A percentile compares a stretch with the other conserved stretches of the same genome.
Conservation (phyloP, 768 basidiomycete genomes). For the Grammothele lineata region DNA sequence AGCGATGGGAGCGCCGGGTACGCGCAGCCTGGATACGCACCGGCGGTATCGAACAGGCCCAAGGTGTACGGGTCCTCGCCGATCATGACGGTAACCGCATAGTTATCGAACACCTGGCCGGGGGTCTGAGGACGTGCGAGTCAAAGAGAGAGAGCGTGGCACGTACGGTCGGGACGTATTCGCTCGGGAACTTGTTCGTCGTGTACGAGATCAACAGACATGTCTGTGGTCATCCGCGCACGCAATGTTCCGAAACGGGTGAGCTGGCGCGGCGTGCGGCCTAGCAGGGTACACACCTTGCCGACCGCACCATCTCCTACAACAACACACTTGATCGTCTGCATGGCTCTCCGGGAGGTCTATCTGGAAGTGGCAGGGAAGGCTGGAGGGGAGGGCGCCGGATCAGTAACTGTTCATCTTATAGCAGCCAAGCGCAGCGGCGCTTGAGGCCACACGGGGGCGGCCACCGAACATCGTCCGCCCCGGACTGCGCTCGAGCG, state of each 20-base stretch:
- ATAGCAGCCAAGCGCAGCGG: not conserved
- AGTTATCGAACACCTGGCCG: slow-evolving; percentile 88
- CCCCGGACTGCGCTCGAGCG: not conserved
- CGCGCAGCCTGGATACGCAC: slow-evolving; percentile 41
- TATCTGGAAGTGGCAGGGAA: slow-evolving; percentile 13
- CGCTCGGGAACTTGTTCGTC: slow-evolving; percentile 97
- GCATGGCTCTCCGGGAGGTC: slow-evolving; percentile 49
- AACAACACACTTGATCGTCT: slow-evolving; percentile 97
- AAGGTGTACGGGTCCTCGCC: slow-evolving; percentile 99
- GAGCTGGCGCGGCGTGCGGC: not conserved
- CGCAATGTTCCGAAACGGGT: slow-evolving; percentile 1
- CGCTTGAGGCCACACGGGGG: no score
- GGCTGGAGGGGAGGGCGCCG: slow-evolving; percentile 1
- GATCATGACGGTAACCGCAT: slow-evolving; percentile 99
- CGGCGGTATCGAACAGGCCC: slow-evolving; percentile 98
- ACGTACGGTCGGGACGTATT: slow-evolving; percentile 97
- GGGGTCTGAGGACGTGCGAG: not conserved
- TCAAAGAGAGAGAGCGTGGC: slow-evolving; percentile 9
- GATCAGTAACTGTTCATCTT: slow-evolving; percentile 4
- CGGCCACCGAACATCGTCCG: no score
- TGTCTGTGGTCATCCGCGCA: slow-evolving; percentile 49
- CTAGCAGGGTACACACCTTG: slow-evolving; percentile 60
- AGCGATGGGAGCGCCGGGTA: slow-evolving; percentile 5
- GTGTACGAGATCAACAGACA: slow-evolving; percentile 97
- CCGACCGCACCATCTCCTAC: slow-evolving; percentile 98